Evolutionary conservation across 164 flowering plant genomes (phyloP), one percentile per base, ranked within the genome.

Genomic region (Magnolia sinica): DNA sequence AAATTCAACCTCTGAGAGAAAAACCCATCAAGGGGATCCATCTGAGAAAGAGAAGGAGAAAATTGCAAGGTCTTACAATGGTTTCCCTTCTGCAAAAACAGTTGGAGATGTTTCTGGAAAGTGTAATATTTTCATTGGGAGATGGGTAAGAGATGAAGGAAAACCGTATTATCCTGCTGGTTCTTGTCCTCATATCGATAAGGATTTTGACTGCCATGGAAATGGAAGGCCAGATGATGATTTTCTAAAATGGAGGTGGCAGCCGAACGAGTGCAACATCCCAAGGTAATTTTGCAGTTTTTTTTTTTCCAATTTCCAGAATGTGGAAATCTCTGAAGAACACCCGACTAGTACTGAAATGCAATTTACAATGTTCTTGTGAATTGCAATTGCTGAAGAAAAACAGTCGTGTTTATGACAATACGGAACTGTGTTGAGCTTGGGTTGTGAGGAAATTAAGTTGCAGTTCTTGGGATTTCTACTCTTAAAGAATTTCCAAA

Each of bases 91-190:
- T 65, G 23, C 13, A 69, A 51, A 81, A 70, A 51, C 49, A 74
- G 9, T 19, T 6, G 61, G 20, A 11, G 51, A 31, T 29, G 80
- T 74, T 69, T 68, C 9, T 50, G 79, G 74, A 68, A 72, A 76
- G 10, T 94, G 98, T 88, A 91, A 92, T 80, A 78, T 91, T 1
- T 94, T 84, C 79, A 81, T 87, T 84, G 98, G 98, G 2, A 85
- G 77, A 80, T 93, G 97, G 97, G 91, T 91, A 74, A 89, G 87
- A 74, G 92, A 91, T 78, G 89, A 93, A 71, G 75, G 83, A 29
- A 82, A 80, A 76, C 96, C 96, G 20, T 85, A 82, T 74, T 93
- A 93, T 77, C 90, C 89, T 10, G 77, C 89, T 45, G 89, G 93
- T 70, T 92, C 95, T 29, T 93, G 96, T 78, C 95, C 92, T 74